phyloP scores from a whole-genome alignment of 2,329 filamentous ascomycete species.

The Arthrobotrys sphaeroides region DNA sequence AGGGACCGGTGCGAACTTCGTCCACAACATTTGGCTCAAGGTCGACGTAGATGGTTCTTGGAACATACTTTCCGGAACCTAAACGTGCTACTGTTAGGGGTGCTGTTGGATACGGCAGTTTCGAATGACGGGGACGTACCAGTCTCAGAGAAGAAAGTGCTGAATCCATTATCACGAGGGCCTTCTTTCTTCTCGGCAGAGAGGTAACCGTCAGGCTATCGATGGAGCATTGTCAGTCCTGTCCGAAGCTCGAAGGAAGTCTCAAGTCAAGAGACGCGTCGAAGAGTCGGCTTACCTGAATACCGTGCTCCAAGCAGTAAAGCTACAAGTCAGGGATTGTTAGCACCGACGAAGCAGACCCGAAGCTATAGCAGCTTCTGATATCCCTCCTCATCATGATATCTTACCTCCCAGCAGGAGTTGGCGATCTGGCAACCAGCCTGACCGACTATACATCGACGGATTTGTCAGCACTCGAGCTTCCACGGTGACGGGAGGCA shows the following conservation, averaged over 20 bases:
- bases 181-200: conserved; percentile 95
- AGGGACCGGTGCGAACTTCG: conserved; percentile 96
- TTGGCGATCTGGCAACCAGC: conserved; percentile 99
- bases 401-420: conserved; percentile 99
- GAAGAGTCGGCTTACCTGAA: conserved; percentile 76
- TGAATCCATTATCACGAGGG: conserved; percentile 96
- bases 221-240: neutral
- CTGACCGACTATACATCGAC: conserved; percentile 82
- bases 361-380: neutral
- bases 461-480: conserved; percentile 58
- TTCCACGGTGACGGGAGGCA: conserved; percentile 61
- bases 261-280: conserved; percentile 37
- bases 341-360: conserved; percentile 58
- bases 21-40: conserved; percentile 99
- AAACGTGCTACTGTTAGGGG: conserved; percentile 71
- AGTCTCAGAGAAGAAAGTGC: conserved; percentile 99
- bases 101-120: neutral
- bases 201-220: conserved; percentile 95
- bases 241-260: conserved; percentile 6
- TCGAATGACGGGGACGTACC: conserved; percentile 69
- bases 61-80: conserved; percentile 86
- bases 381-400: conserved; percentile 26
- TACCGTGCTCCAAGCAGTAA: conserved; percentile 99
- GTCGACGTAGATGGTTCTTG: conserved; percentile 99
- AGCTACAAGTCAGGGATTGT: conserved; percentile 71